These are phyloP conservation scores for Erodium texanum DNA, from an alignment of 441 rosid genomes.

Conservation along the genomic window DNA sequence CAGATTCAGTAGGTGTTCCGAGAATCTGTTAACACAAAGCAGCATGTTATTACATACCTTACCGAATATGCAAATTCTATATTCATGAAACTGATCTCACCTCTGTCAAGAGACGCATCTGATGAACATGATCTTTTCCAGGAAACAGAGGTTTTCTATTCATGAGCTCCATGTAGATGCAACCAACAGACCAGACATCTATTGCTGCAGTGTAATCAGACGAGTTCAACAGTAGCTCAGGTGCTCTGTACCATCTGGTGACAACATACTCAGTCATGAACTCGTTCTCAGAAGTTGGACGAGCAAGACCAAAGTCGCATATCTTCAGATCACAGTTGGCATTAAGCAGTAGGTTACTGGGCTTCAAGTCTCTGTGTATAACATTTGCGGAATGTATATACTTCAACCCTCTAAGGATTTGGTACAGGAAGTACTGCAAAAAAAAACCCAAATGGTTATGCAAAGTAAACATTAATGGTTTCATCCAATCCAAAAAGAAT, in stretches of 20 bases:
- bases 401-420: conserved; percentile 86
- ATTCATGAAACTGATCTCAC: background rate
- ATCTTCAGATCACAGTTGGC: conserved; percentile 92
- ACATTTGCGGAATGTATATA: conserved; percentile 90
- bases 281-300: conserved; percentile 48
- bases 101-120: conserved; percentile 15
- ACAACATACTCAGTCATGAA: conserved; percentile 2
- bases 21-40: conserved; percentile 51
- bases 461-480: too few relatives aligned
- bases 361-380: conserved; percentile 86
- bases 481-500: too few relatives aligned
- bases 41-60: conserved; percentile 3
- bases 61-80: background rate
- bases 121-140: conserved; percentile 22
- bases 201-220: conserved; percentile 24
- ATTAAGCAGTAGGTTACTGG: conserved; percentile 77
- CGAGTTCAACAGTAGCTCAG: conserved; percentile 20
- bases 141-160: conserved; percentile 22
- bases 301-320: conserved; percentile 90
- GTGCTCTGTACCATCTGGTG: conserved; percentile 49
- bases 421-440: conserved; percentile 76
- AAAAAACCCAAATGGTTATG: too few relatives aligned
- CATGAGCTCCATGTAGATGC: conserved; percentile 25
- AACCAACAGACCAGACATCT: conserved; percentile 24
- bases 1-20: conserved; percentile 86